Base-by-base conservation (phyloP, 2,329 filamentous ascomycete genomes). In the Pseudogymnoascus sp. region DNA sequence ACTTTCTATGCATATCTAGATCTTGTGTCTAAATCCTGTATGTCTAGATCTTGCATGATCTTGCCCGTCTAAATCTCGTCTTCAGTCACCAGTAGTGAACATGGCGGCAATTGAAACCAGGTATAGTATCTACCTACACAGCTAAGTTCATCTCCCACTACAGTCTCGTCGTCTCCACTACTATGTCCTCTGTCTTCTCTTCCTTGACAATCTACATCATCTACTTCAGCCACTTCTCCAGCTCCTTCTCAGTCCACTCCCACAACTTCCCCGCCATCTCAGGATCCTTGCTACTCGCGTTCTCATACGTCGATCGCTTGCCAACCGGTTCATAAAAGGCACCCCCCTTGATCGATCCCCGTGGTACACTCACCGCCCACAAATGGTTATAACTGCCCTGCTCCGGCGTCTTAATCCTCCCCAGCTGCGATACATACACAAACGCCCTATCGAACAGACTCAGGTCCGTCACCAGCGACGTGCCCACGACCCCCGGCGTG, bases 401-500 rank as follows among this genome's bases (percentile, higher is more conserved):
- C 38, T 76, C 71, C 1, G 74, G 72, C 14, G 65, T 61, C 33
- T 24, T 65, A 22, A 60, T 14, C 43, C 28, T 62, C 28, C 40
- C 56, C 12, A 61, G 40, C 31, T 37, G 26, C 3, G 22, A 59
- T 1, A 62, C 24, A 50, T 61, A 61, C 19, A 61, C 37, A 33
- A 62, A 31, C 8, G 56, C 6, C 61, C 46, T 59, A 26, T 61
- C 60, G 22, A 31, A 59, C 22, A 31, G 10, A 3, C 61, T 16
- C 19, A 53, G 11, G n/a, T 60, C 40, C n/a, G 22, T 22, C 31
- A 61, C 38, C 5, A 81, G 61, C 1, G 69, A 70, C 0, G 78
- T 80, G 2, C 67, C 65, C 28, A 79, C 75, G 3, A 75, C 69
- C 2, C 78, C 79, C 0, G 78, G 79, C 62, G 79, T 75, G 1